Evolutionary conservation across 805 yeast species (phyloP), one percentile per base, ranked within the genome.

Genomic region (Metschnikowia santaceciliae): DNA sequence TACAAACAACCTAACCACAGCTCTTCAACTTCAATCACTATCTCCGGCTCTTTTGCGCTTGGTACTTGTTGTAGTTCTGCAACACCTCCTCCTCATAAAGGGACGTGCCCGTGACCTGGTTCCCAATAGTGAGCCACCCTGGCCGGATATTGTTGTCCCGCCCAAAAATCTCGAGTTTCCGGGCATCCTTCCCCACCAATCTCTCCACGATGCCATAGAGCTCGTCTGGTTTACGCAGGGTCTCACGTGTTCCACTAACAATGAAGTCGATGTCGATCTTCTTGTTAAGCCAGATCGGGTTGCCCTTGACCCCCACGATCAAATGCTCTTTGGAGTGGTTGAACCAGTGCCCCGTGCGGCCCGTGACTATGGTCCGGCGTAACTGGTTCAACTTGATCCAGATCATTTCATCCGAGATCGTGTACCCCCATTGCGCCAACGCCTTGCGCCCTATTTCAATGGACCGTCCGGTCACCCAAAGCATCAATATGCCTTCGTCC

Each of bases 391-490:
- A 82, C 66, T 91, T 91, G 52, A 90, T 79, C 98, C 98, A 91
- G 7, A 91, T 80, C 54, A 91, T 67, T 64, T 91, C 97, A 65
- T 90, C 92, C 20, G 80, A 70, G 4, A 86, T 81, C 35, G 68
- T 64, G 64, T 91, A 91, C 1, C 97, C 97, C 96, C 97, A 90
- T 52, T 79, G 81, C 3, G 65, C 66, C 49, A 91, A 70, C 6
- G 91, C 88, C 50, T 81, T 80, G 38, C 96, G 77, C 0, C 98
- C 98, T 19, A 87, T 75, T 59, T 92, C 97, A 58, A 90, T 83
- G 10, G 97, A 90, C 42, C 98, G 76, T 1, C 97, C 97, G 1
- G 98, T 92, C 10, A 92, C 97, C 98, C 97, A 91, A 23, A 91
- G 75, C 54, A 90, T 75, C 41, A 90, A 70, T 2, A 91, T 70